Percentiles rank a stretch among this genome's conserved stretches.
phyloP scores from a whole-genome alignment of 1,139 yeast genomes.

The Yamadazyma oceani region DNA sequence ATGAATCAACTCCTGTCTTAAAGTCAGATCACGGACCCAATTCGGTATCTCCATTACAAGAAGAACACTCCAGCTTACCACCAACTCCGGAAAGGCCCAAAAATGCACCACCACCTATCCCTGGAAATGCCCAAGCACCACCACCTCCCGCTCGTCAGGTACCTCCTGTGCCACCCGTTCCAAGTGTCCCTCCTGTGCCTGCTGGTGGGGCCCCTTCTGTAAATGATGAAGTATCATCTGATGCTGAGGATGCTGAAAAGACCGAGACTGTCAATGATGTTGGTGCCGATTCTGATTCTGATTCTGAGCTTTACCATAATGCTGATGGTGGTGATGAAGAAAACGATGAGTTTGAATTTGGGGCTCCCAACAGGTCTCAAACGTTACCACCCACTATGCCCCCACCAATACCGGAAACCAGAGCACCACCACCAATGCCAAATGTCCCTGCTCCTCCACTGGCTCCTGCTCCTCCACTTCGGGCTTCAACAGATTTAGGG shows the following conservation, averaged over 20 bases:
- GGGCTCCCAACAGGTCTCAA: constrained; percentile 10
- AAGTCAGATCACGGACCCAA: constrained; percentile 4
- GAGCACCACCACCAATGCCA: constrained; percentile 6
- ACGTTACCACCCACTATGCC: constrained; percentile 13
- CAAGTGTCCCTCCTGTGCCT: constrained; percentile 14
- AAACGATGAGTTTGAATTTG: constrained; percentile 17
- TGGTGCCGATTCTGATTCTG: constrained; percentile 4
- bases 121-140: not conserved
- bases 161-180: constrained; percentile 12
- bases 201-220: constrained; percentile 18
- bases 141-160: constrained; percentile 2
- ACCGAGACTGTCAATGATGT: constrained; percentile 6
- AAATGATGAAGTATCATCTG: not conserved
- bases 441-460: constrained; percentile 10
- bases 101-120: constrained; percentile 3
- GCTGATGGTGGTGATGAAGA: constrained; percentile 2
- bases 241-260: constrained; percentile 7
- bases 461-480: constrained; percentile 16
- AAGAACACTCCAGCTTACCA: constrained; percentile 5
- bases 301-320: not conserved
- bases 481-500: constrained; percentile 26
- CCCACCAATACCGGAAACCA: constrained; percentile 20
- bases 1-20: constrained; percentile 15
- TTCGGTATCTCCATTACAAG: constrained; percentile 13
- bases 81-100: constrained; percentile 3